A percentile compares a stretch with the other conserved stretches of the same genome.
phyloP scores from a whole-genome alignment of 2,329 filamentous ascomycete species.

The Fusarium xyrophilum region DNA sequence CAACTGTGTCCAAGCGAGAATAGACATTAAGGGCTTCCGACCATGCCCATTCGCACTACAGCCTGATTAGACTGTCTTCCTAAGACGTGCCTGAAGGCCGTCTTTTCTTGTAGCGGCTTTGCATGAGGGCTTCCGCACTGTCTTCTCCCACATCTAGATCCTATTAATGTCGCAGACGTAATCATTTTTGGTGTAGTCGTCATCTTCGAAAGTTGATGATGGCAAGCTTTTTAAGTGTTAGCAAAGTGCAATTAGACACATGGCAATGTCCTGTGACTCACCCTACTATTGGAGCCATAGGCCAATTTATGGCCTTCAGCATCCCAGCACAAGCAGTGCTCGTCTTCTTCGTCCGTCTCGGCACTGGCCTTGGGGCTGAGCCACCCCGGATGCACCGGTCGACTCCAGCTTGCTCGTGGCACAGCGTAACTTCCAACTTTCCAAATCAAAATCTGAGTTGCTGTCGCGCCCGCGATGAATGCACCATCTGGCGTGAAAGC shows the following conservation, averaged over 20 bases:
- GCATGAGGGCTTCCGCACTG: neutral
- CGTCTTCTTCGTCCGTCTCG: slow-evolving; percentile 65
- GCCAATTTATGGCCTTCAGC: slow-evolving; percentile 66
- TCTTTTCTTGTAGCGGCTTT: neutral
- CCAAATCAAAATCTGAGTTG: slow-evolving; percentile 67
- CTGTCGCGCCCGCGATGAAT: slow-evolving; percentile 68
- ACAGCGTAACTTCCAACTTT: slow-evolving; percentile 66
- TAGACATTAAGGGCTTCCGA: slow-evolving; percentile 27
- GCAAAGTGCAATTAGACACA: neutral
- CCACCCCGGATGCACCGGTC: slow-evolving; percentile 63
- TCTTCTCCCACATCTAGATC: neutral
- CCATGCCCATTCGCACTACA: slow-evolving; percentile 8
- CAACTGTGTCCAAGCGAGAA: slow-evolving; percentile 21
- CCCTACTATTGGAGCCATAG: slow-evolving; percentile 68
- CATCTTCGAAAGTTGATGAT: slow-evolving; percentile 59
- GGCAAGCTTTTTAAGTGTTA: slow-evolving; percentile 50
- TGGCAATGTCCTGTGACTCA: slow-evolving; percentile 50
- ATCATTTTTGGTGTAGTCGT: neutral
- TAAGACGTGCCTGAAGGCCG: neutral
- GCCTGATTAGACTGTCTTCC: slow-evolving; percentile 4
- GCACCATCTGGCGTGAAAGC: slow-evolving; percentile 69
- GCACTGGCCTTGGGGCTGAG: slow-evolving; percentile 62
- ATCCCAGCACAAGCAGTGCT: slow-evolving; percentile 69
- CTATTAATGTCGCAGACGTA: neutral
- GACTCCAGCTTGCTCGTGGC: slow-evolving; percentile 67